These are phyloP conservation scores for Hyaloscypha hepaticicola DNA, from an alignment of 495 filamentous ascomycete species.

Conservation along the genomic window DNA sequence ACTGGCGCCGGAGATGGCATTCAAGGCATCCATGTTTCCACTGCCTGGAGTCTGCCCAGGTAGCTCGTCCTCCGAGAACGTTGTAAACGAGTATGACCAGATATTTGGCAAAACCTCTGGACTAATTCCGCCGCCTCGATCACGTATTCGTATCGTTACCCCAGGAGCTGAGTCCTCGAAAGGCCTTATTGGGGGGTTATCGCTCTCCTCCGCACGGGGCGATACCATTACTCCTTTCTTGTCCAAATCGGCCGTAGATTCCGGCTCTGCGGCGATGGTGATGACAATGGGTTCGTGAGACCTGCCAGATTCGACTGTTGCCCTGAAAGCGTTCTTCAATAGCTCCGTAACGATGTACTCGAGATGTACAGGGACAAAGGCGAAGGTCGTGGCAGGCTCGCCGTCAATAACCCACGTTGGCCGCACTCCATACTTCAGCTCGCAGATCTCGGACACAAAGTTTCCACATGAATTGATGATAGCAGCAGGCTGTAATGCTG, in stretches of 20 bases:
- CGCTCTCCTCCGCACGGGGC: slow-evolving; percentile 17
- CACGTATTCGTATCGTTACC: slow-evolving; percentile 92
- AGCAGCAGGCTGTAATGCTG: slow-evolving; percentile 75
- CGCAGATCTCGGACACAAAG: slow-evolving; percentile 93
- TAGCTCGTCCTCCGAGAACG: slow-evolving; percentile 64
- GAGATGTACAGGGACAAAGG: slow-evolving; percentile 90
- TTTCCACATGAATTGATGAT: slow-evolving; percentile 79
- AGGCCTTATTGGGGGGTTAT: slow-evolving; percentile 48
- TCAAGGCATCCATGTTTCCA: slow-evolving; percentile 63
- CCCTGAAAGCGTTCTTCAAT: slow-evolving; percentile 94
- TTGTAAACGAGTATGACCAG: slow-evolving; percentile 96
- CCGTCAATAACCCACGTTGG: slow-evolving; percentile 81
- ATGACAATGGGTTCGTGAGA: slow-evolving; percentile 82
- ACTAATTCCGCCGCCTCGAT: slow-evolving; percentile 88
- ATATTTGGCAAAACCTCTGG: slow-evolving; percentile 81
- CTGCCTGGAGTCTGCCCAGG: slow-evolving; percentile 39
- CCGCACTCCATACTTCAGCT: slow-evolving; percentile 89
- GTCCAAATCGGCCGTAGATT: slow-evolving; percentile 28
- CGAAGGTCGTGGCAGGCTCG: slow-evolving; percentile 75
- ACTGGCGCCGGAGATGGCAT: slow-evolving; percentile 66
- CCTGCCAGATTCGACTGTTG: slow-evolving; percentile 78
- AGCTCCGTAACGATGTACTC: slow-evolving; percentile 97
- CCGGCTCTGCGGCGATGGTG: slow-evolving; percentile 85
- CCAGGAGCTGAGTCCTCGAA: slow-evolving; percentile 69
- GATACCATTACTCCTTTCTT: too few relatives aligned